Evolutionary conservation across 495 filamentous ascomycete species (phyloP), one percentile per base, ranked within the genome.

Genomic region (Lophiostoma macrostomum): DNA sequence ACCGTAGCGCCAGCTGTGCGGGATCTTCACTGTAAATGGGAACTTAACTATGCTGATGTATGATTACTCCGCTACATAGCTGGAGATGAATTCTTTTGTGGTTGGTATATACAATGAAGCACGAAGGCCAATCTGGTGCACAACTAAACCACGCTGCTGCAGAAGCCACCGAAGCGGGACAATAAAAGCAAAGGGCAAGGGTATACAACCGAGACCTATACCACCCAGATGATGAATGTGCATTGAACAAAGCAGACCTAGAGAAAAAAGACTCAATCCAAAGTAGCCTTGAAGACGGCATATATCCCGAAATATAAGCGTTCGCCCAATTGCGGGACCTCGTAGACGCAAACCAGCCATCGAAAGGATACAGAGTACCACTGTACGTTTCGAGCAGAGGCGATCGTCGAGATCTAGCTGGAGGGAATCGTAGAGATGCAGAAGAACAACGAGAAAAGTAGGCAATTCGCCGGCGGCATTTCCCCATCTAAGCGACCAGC

Each of bases 141-240:
- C 27, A 22, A 45, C 28, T 40, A n/a, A n/a, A n/a, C 40, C 31
- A 37, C 30, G 16, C n/a, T n/a, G n/a, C n/a, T n/a, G n/a, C n/a
- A n/a, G n/a, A 13, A 3, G 47, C 23, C 29, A 40, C 30, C n/a
- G n/a, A 41, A 39, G 36, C 23, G 16, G 11, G 12, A 50, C 22
- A 38, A 38, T 24, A 44, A 32, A n/a, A 31, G 25, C 35, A 29
- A 20, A 49, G 25, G 45, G 28, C 30, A 31, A 35, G 54, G 54
- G 54, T 58, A 58, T 58, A 58, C 54, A 58, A 58, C 52, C 43
- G 40, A 20, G 20, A 45, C 8, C 54, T 7, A 47, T n/a, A 4
- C 51, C 35, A n/a, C 51, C 51, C 24, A 30, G 25, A n/a, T 10
- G 8, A 8, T 7, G 19, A 38, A 38, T 18, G n/a, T n/a, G n/a